Evolutionary conservation across 257 asterid species (phyloP).

Genomic region (Avicennia marina): DNA sequence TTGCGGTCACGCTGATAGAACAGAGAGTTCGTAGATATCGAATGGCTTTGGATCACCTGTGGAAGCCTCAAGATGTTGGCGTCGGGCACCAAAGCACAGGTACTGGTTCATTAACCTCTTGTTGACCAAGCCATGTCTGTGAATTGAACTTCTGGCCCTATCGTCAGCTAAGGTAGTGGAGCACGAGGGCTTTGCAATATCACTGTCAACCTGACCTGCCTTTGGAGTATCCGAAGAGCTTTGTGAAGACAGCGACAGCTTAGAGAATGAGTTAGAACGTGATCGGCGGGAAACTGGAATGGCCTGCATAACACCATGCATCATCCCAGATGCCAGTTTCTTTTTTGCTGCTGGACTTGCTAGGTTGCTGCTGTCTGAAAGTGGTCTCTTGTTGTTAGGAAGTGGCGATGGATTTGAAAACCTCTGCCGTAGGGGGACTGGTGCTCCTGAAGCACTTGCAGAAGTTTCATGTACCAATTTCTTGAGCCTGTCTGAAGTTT

Average conservation of each 20-base stretch:
- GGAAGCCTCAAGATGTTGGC: constrained; percentile 24
- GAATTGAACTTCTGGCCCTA: constrained; percentile 23
- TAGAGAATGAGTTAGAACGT: constrained; percentile 73
- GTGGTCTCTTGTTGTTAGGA: constrained; percentile 64
- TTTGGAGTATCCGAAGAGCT: constrained; percentile 48
- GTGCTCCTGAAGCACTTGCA: constrained; percentile 30
- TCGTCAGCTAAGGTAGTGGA: constrained; percentile 23
- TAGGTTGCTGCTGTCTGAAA: constrained; percentile 50
- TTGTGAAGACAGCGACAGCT: constrained; percentile 55
- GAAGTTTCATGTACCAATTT: constrained; percentile 21
- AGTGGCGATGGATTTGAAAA: constrained; percentile 50
- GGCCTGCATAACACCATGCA: constrained; percentile 67
- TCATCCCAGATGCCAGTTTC: constrained; percentile 67
- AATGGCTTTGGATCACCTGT: constrained; percentile 31
- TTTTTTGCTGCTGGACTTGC: constrained; percentile 76
- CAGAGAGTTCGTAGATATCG: constrained; percentile 50
- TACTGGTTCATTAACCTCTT: constrained; percentile 52
- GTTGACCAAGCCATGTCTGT: constrained; percentile 29
- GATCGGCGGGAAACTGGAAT: constrained; percentile 42
- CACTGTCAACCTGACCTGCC: constrained; percentile 41
- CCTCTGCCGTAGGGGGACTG: constrained; percentile 67
- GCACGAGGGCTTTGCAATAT: constrained; percentile 35
- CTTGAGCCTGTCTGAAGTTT: constrained; percentile 31
- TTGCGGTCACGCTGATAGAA: constrained; percentile 39
- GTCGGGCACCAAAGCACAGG: constrained; percentile 62